A percentile compares a stretch with the other conserved stretches of the same genome.
Evolutionary conservation across 805 yeast species (phyloP).

Genomic region (Pichia ethanolica): DNA sequence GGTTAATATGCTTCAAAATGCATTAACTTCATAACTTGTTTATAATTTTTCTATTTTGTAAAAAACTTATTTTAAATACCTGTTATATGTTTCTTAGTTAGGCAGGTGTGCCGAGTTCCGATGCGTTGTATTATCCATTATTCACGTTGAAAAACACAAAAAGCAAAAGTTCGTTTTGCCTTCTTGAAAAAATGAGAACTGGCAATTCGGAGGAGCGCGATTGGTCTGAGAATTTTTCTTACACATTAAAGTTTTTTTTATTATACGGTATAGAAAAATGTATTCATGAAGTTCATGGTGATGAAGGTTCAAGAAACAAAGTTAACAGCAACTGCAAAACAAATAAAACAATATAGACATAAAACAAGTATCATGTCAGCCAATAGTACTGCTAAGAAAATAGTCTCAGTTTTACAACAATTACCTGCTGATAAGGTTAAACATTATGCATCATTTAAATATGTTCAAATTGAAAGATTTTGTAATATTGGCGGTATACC

Average conservation of each 20-base stretch:
- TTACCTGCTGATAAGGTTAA: conserved; percentile 64
- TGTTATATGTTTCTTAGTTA: too few species aligned
- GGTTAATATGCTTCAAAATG: neutral
- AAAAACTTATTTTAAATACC: too few species aligned
- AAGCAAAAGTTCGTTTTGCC: too few species aligned
- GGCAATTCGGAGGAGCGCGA: neutral
- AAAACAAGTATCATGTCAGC: conserved; percentile 2
- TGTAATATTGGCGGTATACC: conserved; percentile 44
- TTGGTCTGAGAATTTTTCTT: neutral
- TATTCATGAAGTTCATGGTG: neutral
- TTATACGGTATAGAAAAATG: neutral
- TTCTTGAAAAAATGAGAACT: too few species aligned
- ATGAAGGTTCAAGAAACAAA: neutral
- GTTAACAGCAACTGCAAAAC: neutral
- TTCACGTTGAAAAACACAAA: conserved; percentile 4
- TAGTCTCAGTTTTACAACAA: conserved; percentile 50
- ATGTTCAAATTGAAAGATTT: conserved; percentile 52
- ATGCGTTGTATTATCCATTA: too few species aligned
- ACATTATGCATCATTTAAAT: conserved; percentile 65
- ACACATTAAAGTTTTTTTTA: neutral
- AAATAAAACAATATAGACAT: too few species aligned
- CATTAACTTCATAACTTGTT: neutral
- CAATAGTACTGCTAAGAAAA: conserved; percentile 36
- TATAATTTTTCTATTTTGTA: too few species aligned
- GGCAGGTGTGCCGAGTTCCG: too few species aligned